Base-by-base conservation (phyloP, 2,329 filamentous ascomycete genomes). In the Aspergillus pseudotamarii region DNA sequence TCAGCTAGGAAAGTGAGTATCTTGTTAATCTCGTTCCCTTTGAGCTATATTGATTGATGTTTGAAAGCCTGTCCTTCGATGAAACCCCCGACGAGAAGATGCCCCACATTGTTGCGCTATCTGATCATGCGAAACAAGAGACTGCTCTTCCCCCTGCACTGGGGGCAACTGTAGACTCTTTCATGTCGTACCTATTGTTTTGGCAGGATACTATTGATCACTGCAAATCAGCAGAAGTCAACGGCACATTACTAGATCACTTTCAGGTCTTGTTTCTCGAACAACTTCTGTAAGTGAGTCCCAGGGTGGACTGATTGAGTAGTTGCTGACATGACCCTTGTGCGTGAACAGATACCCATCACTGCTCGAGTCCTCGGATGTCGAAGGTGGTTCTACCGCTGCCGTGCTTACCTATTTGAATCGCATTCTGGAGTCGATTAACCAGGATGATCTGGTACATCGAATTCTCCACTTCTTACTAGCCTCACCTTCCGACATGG, bases 191-290 rank as follows among this genome's bases (percentile, higher is more conserved):
- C 74, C 85, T 99, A 56, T 83, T 96, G 6, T 99, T 99, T 75
- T 99, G 95, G 95, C 95, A 99, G 79, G 95, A 99, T 76, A 94
- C 97, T 38, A 83, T 99, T 64, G 95, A 98, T 76, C 94, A 98
- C 78, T 99, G 95, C 80, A 89, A 89, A 71, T 98, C 94, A 4
- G 84, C 89, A 1, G 94, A 98, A 74, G 93, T 99, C 69, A 95
- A 94, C 75, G 92, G 92, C 68, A 97, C 94, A 0, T 82, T 99
- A 57, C 84, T 99, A 36, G 95, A 99, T 75, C 95, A 99, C 78
- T 99, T 99, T 73, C 94, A 97, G 75, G 91, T 98, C 69, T 88
- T 99, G 38, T 99, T 99, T 76, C 82, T 99, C 58, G 93, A 97
- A 77, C 95, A 99, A 77, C 82, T 99, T 72, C 81, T 99, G 88